Evolutionary conservation across 768 basidiomycete species (phyloP).

Genomic region (Holtermanniella nyarrowii): DNA sequence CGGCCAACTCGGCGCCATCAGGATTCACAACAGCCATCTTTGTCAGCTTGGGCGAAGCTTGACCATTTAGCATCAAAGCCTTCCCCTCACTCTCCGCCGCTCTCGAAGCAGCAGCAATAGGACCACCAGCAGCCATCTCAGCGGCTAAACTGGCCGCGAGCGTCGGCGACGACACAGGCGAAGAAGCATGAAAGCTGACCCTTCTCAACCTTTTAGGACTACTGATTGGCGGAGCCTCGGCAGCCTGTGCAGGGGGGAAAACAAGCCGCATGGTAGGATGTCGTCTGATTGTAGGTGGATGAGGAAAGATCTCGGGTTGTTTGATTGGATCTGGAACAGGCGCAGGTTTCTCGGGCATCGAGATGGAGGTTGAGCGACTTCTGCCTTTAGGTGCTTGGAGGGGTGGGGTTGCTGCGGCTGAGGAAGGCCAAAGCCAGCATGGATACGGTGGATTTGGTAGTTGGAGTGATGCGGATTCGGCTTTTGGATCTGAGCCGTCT

Average conservation of each 20-base stretch:
- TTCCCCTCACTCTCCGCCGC: neutral
- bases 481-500: neutral
- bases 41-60: neutral
- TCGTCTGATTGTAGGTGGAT: constrained; percentile 1
- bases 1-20: neutral
- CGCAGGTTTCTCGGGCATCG: too few species aligned
- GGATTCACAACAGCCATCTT: neutral
- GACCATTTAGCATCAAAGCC: neutral
- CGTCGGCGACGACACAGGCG: too few species aligned
- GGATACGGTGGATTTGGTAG: constrained; percentile 25
- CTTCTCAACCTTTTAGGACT: neutral
- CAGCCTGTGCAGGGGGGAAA: neutral
- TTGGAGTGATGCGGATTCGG: constrained; percentile 4
- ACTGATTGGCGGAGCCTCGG: neutral
- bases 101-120: neutral
- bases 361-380: neutral
- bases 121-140: neutral
- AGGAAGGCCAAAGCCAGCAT: constrained; percentile 26
- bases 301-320: neutral
- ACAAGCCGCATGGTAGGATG: neutral
- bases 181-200: neutral
- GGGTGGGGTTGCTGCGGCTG: neutral
- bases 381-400: neutral
- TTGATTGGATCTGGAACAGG: too few species aligned
- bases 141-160: neutral